Base-by-base conservation (phyloP, 2,329 filamentous ascomycete species). In the Pestalotiopsis fici region DNA sequence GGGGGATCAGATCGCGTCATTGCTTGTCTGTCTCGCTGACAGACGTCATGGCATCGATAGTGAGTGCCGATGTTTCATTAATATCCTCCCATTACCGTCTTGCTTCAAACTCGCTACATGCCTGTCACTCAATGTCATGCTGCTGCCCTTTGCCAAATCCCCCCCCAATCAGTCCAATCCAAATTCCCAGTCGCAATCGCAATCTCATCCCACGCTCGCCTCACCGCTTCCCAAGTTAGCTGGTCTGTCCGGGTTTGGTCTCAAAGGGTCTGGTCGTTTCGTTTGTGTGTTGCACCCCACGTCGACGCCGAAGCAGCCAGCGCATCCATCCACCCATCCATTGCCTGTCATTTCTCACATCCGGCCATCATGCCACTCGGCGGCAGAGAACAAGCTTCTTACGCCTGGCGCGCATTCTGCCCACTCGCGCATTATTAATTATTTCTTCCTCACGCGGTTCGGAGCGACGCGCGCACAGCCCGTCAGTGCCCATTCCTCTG, bases 41-140 rank as follows among this genome's bases (percentile, higher is more conserved):
- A 73, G 72, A 70, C 74, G 71, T 74, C 72, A 78, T 78, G 76
- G 73, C 76, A 69, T 77, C 76, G 65, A 76, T 78, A 70, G 76
- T 78, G 71, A 78, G 76, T 77, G 64, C 64, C 69, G 56, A 64
- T 54, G 56, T 31, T 61, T 67, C 7, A 37, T 66, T 59, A 35
- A 25, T n/a, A 31, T 39, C 25, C 65, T 65, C 64, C 64, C 59
- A 65, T 67, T 68, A 50, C 43, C 62, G 67, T 39, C 65, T 65
- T 37, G 64, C 37, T 55, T 63, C 43, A 50, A 50, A 50, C 15
- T 50, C 43, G 43, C 43, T 50, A 50, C n/a, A 50, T 50, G 43
- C 43, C 43, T 50, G 43, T 50, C 43, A 50, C n/a, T 50, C 43
- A 50, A n/a, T 50, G 43, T 21, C 9, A 50, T 50, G 43, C 43